Conservation (phyloP, 202 grass and related monocot species). For the Zoysia matrella region DNA sequence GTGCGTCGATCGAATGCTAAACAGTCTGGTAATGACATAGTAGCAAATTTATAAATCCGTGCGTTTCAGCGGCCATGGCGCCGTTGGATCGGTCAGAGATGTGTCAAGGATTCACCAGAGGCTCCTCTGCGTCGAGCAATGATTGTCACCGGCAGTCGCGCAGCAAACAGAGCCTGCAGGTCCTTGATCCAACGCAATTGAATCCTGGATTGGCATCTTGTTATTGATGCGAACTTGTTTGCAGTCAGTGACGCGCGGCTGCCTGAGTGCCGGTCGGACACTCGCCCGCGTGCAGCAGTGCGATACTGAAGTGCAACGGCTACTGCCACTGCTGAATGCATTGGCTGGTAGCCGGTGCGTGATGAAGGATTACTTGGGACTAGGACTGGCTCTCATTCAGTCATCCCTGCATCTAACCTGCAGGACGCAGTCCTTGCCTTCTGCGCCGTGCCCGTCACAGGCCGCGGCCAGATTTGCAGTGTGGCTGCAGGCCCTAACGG, state of each 20-base stretch:
- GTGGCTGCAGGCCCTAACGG: no score
- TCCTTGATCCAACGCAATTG: constrained; percentile 42
- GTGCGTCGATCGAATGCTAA: constrained; percentile 12
- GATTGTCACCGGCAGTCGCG: constrained; percentile 20
- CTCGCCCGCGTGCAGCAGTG: background rate
- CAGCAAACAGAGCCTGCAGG: constrained; percentile 1
- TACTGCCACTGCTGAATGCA: background rate
- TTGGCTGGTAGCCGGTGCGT: constrained; percentile 15
- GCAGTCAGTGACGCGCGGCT: constrained; percentile 22
- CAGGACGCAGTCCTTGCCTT: no score
- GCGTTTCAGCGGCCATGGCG: background rate
- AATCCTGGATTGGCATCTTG: constrained; percentile 40
- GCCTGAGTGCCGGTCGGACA: constrained; percentile 4
- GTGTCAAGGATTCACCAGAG: background rate
- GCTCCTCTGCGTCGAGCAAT: constrained; percentile 31
- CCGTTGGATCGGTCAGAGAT: background rate
- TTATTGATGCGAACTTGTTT: constrained; percentile 44
- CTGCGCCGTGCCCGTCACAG: no score
- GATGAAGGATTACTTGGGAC: background rate
- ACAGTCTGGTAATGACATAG: constrained; percentile 39
- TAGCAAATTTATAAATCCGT: background rate
- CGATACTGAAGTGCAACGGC: background rate
- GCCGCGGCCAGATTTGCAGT: no score
- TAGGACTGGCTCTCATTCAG: no score
- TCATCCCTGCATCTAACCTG: no score